Evolutionary conservation across 1,284 basidiomycete species (phyloP), one percentile per base, ranked within the genome.

Genomic region (Wallemia hederae): DNA sequence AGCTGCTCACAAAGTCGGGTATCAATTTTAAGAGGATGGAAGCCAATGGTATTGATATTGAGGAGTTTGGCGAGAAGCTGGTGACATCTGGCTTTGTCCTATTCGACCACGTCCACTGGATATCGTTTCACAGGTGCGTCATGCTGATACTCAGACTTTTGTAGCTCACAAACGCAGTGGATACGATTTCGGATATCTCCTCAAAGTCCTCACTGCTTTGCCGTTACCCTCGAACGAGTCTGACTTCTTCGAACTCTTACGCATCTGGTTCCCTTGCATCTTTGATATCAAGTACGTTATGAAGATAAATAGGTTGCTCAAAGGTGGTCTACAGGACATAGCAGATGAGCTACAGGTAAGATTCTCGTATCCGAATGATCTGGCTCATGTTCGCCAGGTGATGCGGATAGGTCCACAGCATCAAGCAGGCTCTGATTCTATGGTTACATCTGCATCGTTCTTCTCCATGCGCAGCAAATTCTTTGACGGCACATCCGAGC

Each of bases 241-340:
- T 64, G 79, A 80, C 22, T 98, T 98, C 73, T 96, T 97, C 70
- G 79, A 86, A 59, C 77, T 85, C 59, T 77, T 98, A 27, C 78
- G 77, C 64, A 82, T 81, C 66, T 98, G 92, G 92, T 98, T 99
- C 72, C 92, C 92, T 0, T 84, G 82, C 62, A 83, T 96, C 62
- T 97, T 94, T 71, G 92, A 99, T 71, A 89, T 97, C 76, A 98
- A 98, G 73, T 91, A 85, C 72, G 80, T 99, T 69, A 89, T 94
- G 80, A 81, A 89, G 60, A 70, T 79, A 75, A 71, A 85, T 77
- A 92, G 92, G 71, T 80, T 80, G 34, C 75, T 96, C 66, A 89
- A 92, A 69, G 92, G 91, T 22, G 89, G 91, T 2, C 72, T 99
- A 62, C 89, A 97, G 71, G 90, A 98, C 66, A 85, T 98, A 26